phyloP scores from a whole-genome alignment of 176 grass and related monocot species.

The Musa schizocarpa region DNA sequence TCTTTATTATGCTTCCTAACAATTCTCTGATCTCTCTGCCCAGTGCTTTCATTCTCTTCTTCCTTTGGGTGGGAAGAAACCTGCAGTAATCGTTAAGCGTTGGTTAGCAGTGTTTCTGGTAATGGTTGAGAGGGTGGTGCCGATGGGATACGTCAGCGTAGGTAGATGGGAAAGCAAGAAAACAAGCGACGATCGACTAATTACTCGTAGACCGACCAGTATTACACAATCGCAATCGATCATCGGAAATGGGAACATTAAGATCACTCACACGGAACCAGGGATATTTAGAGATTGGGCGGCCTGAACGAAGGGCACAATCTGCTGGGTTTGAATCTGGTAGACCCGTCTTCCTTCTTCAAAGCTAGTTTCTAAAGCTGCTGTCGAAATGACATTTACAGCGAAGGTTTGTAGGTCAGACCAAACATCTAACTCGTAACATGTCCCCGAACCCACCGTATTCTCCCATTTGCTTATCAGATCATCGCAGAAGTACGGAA shows the following conservation, averaged over 20 bases:
- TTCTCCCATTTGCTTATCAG: no score
- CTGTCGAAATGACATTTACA: neutral
- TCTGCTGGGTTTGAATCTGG: neutral
- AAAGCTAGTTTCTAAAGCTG: conserved; percentile 13
- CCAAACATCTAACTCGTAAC: no score
- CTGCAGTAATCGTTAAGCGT: neutral
- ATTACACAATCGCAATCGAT: no score
- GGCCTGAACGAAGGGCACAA: neutral
- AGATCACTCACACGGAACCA: neutral
- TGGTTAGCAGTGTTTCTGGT: no score
- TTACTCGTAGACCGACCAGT: no score
- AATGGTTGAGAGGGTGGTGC: no score
- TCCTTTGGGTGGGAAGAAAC: conserved; percentile 28
- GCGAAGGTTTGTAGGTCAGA: neutral
- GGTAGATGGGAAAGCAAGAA: no score
- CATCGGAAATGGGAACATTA: no score
- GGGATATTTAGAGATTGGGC: neutral
- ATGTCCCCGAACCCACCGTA: no score
- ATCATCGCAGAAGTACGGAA: no score
- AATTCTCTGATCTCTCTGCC: conserved; percentile 21
- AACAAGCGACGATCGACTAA: no score
- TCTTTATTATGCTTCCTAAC: conserved; percentile 36
- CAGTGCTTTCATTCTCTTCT: conserved; percentile 28
- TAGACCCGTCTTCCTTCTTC: neutral
- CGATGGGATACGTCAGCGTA: no score